A percentile compares a stretch with the other conserved stretches of the same genome.
Evolutionary conservation across 1,139 yeast genomes (phyloP).

Genomic region (Pneumocystis jirovecii): DNA sequence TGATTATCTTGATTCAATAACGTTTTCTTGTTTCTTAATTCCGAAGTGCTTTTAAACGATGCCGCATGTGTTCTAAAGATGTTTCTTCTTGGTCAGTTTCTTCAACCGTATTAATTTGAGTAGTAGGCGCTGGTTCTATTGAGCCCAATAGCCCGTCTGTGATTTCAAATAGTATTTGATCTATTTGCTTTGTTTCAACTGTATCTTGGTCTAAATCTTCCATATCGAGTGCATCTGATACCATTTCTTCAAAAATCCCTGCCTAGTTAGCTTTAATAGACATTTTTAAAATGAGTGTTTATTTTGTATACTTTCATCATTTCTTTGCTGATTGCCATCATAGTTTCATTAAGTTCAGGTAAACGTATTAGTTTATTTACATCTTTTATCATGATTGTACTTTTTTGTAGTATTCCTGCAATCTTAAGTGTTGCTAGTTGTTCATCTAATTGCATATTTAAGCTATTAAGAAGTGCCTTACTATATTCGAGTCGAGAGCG

Average conservation of each 20-base stretch:
- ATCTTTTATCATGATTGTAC: constrained; percentile 75
- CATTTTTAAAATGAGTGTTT: neutral
- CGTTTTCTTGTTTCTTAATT: constrained; percentile 27
- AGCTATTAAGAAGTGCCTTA: constrained; percentile 72
- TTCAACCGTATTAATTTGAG: constrained; percentile 24
- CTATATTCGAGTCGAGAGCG: constrained; percentile 60
- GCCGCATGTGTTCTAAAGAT: constrained; percentile 72
- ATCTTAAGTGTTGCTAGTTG: constrained; percentile 76
- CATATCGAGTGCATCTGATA: constrained; percentile 72
- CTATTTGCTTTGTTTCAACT: constrained; percentile 54
- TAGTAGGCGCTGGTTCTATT: constrained; percentile 30
- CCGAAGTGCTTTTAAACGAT: constrained; percentile 72
- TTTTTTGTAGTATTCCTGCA: constrained; percentile 65
- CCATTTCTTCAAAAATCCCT: constrained; percentile 91
- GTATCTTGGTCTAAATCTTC: constrained; percentile 53
- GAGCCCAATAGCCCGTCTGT: constrained; percentile 26
- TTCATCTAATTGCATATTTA: constrained; percentile 79
- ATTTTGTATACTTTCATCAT: constrained; percentile 41
- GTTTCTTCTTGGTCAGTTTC: constrained; percentile 53
- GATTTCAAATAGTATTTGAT: constrained; percentile 39
- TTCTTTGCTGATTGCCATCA: constrained; percentile 78
- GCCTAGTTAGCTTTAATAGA: constrained; percentile 23
- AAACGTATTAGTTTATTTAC: constrained; percentile 64
- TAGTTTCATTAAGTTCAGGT: constrained; percentile 70
- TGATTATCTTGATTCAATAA: neutral